phyloP scores from a whole-genome alignment of 139 green algal species.

The Chlamydomonas eustigma region DNA sequence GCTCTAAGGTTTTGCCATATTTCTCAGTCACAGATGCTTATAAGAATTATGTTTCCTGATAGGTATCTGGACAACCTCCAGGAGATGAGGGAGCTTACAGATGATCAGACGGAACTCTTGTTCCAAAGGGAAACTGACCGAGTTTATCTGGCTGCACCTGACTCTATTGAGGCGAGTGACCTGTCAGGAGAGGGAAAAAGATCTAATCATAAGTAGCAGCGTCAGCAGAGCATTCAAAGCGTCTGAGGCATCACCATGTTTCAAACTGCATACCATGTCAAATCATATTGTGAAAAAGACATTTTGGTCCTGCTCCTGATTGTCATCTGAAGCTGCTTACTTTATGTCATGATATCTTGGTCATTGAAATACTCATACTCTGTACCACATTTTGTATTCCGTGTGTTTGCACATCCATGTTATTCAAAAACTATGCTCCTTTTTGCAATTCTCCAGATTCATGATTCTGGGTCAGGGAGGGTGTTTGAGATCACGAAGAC shows the following conservation, averaged over 20 bases:
- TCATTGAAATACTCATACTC: not conserved
- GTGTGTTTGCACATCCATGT: not conserved
- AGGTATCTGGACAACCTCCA: constrained; percentile 70
- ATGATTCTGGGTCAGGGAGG: not conserved
- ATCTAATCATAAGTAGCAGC: too few species aligned
- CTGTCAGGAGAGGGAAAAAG: too few species aligned
- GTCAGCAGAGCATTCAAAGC: too few species aligned
- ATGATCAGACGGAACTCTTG: constrained; percentile 21
- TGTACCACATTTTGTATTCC: not conserved
- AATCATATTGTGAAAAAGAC: too few species aligned
- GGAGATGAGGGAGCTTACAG: constrained; percentile 23
- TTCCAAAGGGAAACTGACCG: constrained; percentile 65
- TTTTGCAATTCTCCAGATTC: not conserved
- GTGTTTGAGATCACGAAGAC: constrained; percentile 41
- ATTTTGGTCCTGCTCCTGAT: too few species aligned
- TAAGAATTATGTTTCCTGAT: too few species aligned
- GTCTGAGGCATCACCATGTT: too few species aligned
- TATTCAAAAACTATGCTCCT: not conserved
- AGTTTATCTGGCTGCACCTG: constrained; percentile 62
- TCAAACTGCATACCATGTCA: too few species aligned
- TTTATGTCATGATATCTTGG: too few species aligned
- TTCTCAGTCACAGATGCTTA: too few species aligned
- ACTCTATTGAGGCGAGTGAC: constrained; percentile 45
- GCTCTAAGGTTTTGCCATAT: too few species aligned
- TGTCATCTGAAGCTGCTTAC: too few species aligned